These are phyloP conservation scores for Coemansia sp. DNA, from an alignment of 192 early-diverging fungal species.

Conservation along the genomic window DNA sequence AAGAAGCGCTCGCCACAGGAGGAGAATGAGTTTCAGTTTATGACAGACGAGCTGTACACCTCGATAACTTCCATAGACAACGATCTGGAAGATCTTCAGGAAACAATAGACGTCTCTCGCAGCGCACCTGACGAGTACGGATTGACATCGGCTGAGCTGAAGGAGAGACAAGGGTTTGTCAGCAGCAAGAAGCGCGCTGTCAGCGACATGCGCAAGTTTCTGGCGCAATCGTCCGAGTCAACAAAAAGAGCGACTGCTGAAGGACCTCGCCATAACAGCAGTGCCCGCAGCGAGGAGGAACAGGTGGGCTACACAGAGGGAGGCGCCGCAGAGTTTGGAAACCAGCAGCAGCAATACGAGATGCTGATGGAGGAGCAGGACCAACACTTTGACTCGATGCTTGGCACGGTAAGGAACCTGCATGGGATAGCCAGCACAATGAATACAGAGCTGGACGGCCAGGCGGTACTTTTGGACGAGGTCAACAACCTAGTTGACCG, in stretches of 20 bases:
- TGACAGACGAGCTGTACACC: slow-evolving; percentile 53
- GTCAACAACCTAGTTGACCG: slow-evolving; percentile 38
- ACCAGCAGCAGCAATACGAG: slow-evolving; percentile 46
- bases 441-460: slow-evolving; percentile 55
- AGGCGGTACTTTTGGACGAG: slow-evolving; percentile 51
- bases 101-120: slow-evolving; percentile 42
- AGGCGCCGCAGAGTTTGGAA: slow-evolving; percentile 29
- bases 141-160: slow-evolving; percentile 27
- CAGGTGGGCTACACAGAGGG: slow-evolving; percentile 2
- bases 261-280: too few species aligned
- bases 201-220: slow-evolving; percentile 33
- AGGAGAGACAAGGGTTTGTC: slow-evolving; percentile 44
- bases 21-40: slow-evolving; percentile 54
- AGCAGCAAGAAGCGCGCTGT: slow-evolving; percentile 26
- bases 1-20: too few species aligned
- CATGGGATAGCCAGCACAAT: slow-evolving; percentile 52
- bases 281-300: slow-evolving; percentile 2
- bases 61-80: slow-evolving; percentile 33
- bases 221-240: slow-evolving; percentile 15
- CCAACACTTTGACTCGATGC: slow-evolving; percentile 50
- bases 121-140: slow-evolving; percentile 44
- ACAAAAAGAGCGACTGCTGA: not conserved
- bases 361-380: slow-evolving; percentile 55
- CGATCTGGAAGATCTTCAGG: slow-evolving; percentile 47
- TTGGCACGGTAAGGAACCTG: slow-evolving; percentile 53